These are phyloP conservation scores for Talaromyces rugulosus DNA, from an alignment of 2,329 filamentous ascomycete species.

Conservation along the genomic window DNA sequence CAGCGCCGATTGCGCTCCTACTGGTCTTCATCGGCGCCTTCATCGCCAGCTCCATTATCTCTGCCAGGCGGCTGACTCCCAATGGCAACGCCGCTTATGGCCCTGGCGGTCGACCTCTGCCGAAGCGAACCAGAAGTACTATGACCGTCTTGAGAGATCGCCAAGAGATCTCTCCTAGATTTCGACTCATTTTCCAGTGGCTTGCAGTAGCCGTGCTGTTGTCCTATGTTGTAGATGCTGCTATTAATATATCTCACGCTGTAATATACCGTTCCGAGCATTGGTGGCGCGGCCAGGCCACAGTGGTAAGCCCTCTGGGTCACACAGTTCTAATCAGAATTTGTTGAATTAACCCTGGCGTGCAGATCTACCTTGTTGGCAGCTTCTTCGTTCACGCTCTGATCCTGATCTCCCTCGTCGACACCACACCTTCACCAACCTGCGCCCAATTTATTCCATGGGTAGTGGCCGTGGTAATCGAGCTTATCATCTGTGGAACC, in stretches of 20 bases:
- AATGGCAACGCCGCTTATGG: conserved; percentile 56
- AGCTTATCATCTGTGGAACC: conserved; percentile 66
- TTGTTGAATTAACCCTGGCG: not conserved
- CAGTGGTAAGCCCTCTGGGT: conserved; percentile 57
- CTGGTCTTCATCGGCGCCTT: conserved; percentile 62
- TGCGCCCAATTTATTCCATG: conserved; percentile 76
- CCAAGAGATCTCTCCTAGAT: conserved; percentile 59
- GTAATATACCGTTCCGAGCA: conserved; percentile 60
- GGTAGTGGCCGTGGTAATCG: conserved; percentile 67
- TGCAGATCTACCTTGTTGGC: conserved; percentile 76
- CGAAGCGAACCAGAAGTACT: conserved; percentile 55
- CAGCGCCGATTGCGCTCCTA: conserved; percentile 62
- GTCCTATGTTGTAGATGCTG: conserved; percentile 72
- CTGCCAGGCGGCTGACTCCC: conserved; percentile 45
- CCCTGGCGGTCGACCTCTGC: conserved; percentile 85
- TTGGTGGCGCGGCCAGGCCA: conserved; percentile 80
- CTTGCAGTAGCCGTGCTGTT: conserved; percentile 66
- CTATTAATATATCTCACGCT: conserved; percentile 69
- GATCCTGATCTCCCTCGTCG: conserved; percentile 79
- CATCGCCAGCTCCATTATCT: conserved; percentile 56
- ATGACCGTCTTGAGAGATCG: conserved; percentile 44
- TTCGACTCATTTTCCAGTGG: conserved; percentile 71
- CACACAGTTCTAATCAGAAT: not conserved
- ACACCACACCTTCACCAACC: conserved; percentile 76
- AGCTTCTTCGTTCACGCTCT: conserved; percentile 85